Percentiles rank a stretch among this genome's conserved stretches.
phyloP scores from a whole-genome alignment of 352 stramenopile species.

The Pythium guiyangense region DNA sequence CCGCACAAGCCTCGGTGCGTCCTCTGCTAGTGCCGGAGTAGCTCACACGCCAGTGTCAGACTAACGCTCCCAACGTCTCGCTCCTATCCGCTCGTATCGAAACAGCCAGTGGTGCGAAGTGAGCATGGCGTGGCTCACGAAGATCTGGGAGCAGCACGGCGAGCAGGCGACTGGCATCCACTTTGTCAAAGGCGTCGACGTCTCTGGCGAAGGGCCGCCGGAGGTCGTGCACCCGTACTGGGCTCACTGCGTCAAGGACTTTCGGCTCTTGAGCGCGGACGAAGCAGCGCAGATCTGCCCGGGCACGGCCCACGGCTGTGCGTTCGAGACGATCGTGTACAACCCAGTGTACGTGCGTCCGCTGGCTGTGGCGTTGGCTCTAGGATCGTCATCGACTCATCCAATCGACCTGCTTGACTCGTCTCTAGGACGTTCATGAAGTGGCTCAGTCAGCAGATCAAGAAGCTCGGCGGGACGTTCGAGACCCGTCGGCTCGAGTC shows the following conservation, averaged over 20 bases:
- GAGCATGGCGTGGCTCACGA: slow-evolving; percentile 53
- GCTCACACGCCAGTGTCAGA: not conserved
- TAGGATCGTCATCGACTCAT: not conserved
- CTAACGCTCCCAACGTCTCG: not conserved
- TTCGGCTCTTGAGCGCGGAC: slow-evolving; percentile 33
- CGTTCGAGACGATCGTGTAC: slow-evolving; percentile 65
- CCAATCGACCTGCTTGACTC: no score
- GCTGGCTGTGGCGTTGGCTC: not conserved
- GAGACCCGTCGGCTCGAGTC: slow-evolving; percentile 31
- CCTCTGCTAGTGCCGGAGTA: not conserved
- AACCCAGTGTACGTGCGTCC: slow-evolving; percentile 30
- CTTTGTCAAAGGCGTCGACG: slow-evolving; percentile 40
- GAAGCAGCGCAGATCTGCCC: slow-evolving; percentile 34
- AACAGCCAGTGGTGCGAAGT: slow-evolving; percentile 58
- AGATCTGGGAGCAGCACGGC: slow-evolving; percentile 31
- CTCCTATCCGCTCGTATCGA: not conserved
- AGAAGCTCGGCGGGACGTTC: slow-evolving; percentile 37
- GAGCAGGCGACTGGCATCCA: slow-evolving; percentile 45
- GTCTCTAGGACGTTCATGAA: slow-evolving; percentile 44
- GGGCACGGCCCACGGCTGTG: slow-evolving; percentile 39
- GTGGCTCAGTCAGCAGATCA: slow-evolving; percentile 42
- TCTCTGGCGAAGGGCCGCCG: slow-evolving; percentile 28
- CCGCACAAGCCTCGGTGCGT: slow-evolving; percentile 31
- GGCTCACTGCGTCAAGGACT: slow-evolving; percentile 59
- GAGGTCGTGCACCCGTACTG: slow-evolving; percentile 53